phyloP scores from a whole-genome alignment of 176 grass and related monocot species.

The Eragrostis curvula region DNA sequence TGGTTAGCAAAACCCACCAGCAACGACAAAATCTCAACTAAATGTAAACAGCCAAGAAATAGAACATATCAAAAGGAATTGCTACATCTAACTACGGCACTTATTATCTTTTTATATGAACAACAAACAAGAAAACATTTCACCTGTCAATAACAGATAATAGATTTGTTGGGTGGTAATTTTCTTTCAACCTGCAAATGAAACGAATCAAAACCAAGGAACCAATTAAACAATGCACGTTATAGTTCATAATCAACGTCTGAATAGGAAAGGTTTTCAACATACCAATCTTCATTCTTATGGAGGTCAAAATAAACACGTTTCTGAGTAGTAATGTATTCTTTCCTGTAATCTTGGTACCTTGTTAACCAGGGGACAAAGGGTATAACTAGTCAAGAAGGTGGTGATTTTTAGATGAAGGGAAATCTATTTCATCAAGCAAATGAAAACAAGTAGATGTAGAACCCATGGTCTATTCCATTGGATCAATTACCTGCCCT shows the following conservation, averaged over 20 bases:
- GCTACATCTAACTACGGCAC: not conserved
- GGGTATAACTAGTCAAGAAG: slow-evolving; percentile 26
- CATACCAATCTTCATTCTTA: slow-evolving; percentile 83
- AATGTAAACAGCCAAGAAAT: not conserved
- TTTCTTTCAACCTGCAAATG: slow-evolving; percentile 88
- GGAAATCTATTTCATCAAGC: no score
- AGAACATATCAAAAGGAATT: not conserved
- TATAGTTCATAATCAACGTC: not conserved
- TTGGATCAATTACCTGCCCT: slow-evolving; percentile 51
- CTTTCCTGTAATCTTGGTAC: slow-evolving; percentile 74
- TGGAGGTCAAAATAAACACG: slow-evolving; percentile 79
- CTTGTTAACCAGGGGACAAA: slow-evolving; percentile 49
- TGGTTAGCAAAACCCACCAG: slow-evolving; percentile 1
- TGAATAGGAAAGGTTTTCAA: slow-evolving; percentile 10
- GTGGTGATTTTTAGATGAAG: slow-evolving; percentile 18
- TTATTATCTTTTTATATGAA: slow-evolving; percentile 6
- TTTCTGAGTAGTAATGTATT: slow-evolving; percentile 88
- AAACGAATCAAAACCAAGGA: slow-evolving; percentile 23
- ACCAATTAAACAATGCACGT: slow-evolving; percentile 14
- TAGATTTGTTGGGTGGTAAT: slow-evolving; percentile 91
- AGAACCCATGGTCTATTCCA: slow-evolving; percentile 7
- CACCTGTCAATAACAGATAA: slow-evolving; percentile 83
- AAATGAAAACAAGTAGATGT: no score
- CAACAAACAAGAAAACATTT: slow-evolving; percentile 28
- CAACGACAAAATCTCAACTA: slow-evolving; percentile 27